Evolutionary conservation across 1,139 yeast genomes (phyloP).

Genomic region (Taiozyma sp.): DNA sequence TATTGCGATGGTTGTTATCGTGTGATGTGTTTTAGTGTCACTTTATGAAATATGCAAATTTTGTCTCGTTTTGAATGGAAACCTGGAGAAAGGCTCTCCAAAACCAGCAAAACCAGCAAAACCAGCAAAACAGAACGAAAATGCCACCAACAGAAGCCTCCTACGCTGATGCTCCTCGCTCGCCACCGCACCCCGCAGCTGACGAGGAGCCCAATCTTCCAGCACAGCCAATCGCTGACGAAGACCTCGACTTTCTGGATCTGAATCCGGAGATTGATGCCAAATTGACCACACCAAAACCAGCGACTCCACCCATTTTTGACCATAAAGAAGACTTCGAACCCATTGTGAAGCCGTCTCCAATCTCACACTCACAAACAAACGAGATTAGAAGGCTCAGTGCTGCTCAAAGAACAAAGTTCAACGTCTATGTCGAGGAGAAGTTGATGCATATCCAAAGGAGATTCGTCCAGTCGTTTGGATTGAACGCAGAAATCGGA

Average conservation of each 20-base stretch:
- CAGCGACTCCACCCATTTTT: not conserved
- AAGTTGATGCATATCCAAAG: constrained; percentile 18
- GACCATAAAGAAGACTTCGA: not conserved
- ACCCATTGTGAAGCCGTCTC: not conserved
- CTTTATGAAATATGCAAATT: too few relatives aligned
- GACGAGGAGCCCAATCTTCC: constrained; percentile 11
- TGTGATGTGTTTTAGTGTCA: too few relatives aligned
- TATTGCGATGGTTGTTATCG: too few relatives aligned
- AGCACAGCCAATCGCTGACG: constrained; percentile 3
- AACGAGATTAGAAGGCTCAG: not conserved
- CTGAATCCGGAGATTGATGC: constrained; percentile 19
- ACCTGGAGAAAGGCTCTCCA: not conserved
- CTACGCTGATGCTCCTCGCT: constrained; percentile 19
- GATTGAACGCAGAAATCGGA: constrained; percentile 11
- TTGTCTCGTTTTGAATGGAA: not conserved
- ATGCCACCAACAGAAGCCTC: constrained; percentile 1
- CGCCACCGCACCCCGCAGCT: constrained; percentile 22
- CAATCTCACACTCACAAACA: not conserved
- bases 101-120: too few relatives aligned
- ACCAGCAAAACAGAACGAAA: not conserved
- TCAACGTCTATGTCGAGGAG: constrained; percentile 20
- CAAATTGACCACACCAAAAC: not conserved
- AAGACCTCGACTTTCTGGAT: constrained; percentile 20
- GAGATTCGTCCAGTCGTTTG: constrained; percentile 20
- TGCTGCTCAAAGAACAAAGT: constrained; percentile 1